phyloP scores from a whole-genome alignment of 176 grass and related monocot species.

The Luzula sylvatica region DNA sequence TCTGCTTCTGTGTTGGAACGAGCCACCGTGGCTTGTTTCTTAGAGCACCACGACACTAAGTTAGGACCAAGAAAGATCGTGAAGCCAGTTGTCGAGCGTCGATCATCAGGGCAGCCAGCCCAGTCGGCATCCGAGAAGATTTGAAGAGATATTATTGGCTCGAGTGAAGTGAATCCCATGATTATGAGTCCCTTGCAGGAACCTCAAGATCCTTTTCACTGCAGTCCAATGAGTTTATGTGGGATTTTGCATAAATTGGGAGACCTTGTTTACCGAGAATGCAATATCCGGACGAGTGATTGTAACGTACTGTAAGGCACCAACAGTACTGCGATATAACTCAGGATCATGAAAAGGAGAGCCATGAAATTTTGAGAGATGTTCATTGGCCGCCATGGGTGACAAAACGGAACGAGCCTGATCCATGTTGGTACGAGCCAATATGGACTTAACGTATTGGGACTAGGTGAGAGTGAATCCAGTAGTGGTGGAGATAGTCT shows the following conservation, averaged over 20 bases:
- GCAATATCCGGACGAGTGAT: neutral
- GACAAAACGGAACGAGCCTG: neutral
- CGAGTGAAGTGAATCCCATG: neutral
- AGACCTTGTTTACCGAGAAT: neutral
- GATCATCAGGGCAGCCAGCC: neutral
- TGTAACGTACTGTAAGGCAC: neutral
- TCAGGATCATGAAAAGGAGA: neutral
- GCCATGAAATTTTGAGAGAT: neutral
- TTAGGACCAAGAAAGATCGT: neutral
- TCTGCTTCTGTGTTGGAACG: neutral
- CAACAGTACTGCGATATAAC: neutral
- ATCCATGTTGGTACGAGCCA: neutral
- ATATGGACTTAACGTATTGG: neutral
- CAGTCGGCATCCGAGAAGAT: neutral
- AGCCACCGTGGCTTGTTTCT: slow-evolving; percentile 1
- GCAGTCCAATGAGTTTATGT: neutral
- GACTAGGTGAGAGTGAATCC: neutral
- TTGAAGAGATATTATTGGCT: neutral
- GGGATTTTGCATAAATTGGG: neutral
- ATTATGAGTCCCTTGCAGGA: neutral
- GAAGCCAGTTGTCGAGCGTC: neutral
- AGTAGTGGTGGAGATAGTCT: neutral
- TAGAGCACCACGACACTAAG: neutral
- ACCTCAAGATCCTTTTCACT: neutral
- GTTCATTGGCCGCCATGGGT: neutral